Conservation (phyloP, 768 basidiomycete species). For the Guyanaporus albipodus region DNA sequence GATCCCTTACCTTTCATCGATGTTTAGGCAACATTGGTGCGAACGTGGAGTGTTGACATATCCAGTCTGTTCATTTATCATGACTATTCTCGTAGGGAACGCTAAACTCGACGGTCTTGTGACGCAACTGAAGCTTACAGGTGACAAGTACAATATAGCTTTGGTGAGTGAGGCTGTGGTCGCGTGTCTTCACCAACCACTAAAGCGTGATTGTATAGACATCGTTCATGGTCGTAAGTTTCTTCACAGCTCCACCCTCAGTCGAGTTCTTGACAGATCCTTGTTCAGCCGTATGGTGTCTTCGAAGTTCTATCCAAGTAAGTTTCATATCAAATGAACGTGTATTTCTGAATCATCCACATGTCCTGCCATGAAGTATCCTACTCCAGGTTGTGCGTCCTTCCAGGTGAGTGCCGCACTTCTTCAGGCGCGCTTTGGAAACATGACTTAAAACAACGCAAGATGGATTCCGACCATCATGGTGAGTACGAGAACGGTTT, state of each 20-base stretch:
- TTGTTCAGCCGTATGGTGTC: not conserved
- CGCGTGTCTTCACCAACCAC: not conserved
- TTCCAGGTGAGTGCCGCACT: not conserved
- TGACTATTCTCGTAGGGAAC: not conserved
- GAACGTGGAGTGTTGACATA: not conserved
- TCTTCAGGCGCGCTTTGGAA: not conserved
- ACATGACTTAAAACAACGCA: not conserved
- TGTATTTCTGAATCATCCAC: not conserved
- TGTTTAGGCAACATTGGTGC: slow-evolving; percentile 3
- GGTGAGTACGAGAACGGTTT: not conserved
- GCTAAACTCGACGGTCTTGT: slow-evolving; percentile 4
- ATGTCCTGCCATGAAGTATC: not conserved
- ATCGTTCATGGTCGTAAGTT: not conserved
- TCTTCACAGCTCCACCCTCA: not conserved
- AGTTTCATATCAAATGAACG: not conserved
- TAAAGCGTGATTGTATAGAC: not conserved
- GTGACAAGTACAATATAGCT: slow-evolving; percentile 1
- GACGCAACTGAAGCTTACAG: not conserved
- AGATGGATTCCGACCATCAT: slow-evolving; percentile 6
- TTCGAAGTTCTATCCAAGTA: slow-evolving; percentile 1
- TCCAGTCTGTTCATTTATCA: not conserved
- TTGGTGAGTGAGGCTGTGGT: not conserved
- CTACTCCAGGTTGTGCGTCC: not conserved
- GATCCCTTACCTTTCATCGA: not conserved
- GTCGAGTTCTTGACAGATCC: not conserved